phyloP scores from a whole-genome alignment of 23 red algal species.

The Gracilariopsis chorda region DNA sequence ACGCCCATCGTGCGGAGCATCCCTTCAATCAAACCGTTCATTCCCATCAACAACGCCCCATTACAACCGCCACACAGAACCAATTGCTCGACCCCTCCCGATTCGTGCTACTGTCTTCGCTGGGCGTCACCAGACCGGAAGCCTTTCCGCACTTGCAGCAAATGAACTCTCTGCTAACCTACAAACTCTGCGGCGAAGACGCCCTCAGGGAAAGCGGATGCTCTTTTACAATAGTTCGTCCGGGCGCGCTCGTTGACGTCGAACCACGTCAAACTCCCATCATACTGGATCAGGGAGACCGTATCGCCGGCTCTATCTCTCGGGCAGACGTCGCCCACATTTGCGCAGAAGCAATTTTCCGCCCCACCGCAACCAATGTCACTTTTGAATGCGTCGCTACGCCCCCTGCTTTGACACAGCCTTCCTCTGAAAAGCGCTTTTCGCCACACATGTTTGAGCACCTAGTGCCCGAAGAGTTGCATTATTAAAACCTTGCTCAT shows the following conservation, averaged over 20 bases:
- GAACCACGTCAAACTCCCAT: slow-evolving; percentile 16
- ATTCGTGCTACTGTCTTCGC: not conserved
- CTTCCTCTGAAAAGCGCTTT: not conserved
- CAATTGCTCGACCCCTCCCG: not conserved
- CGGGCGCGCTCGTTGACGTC: slow-evolving; percentile 68
- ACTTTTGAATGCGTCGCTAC: slow-evolving; percentile 10
- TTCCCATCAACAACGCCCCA: not conserved
- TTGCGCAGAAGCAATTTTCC: slow-evolving; percentile 6
- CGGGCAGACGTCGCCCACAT: slow-evolving; percentile 64
- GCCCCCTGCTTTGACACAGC: not conserved
- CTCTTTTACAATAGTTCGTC: slow-evolving; percentile 74
- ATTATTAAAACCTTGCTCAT: too few relatives aligned
- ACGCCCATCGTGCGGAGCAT: not conserved
- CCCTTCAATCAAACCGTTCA: not conserved
- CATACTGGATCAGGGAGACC: slow-evolving; percentile 64
- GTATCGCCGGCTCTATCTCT: slow-evolving; percentile 52
- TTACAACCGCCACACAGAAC: not conserved
- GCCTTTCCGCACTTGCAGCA: not conserved
- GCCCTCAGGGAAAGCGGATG: slow-evolving; percentile 34
- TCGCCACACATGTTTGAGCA: not conserved
- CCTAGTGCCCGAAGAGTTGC: not conserved
- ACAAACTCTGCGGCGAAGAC: slow-evolving; percentile 1
- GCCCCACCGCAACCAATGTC: not conserved
- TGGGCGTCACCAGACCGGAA: slow-evolving; percentile 3
- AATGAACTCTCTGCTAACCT: not conserved